A percentile compares a stretch with the other conserved stretches of the same genome.
phyloP scores from a whole-genome alignment of 805 yeast species.

The Spathaspora sp. region DNA sequence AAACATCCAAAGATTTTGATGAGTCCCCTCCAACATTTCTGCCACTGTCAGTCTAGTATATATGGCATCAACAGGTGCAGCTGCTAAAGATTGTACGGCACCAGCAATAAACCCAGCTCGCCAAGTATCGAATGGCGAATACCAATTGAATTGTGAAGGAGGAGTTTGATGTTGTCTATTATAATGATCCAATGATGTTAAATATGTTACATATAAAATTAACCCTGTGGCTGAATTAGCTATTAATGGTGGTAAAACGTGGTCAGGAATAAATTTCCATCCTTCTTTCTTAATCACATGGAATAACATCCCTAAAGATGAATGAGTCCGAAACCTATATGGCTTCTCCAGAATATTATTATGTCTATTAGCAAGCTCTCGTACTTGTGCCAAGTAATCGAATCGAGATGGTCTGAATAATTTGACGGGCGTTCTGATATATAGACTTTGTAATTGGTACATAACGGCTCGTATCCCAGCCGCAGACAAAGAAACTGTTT shows the following conservation, averaged over 20 bases:
- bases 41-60: constrained; percentile 76
- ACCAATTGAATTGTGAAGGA: constrained; percentile 13
- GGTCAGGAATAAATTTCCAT: constrained; percentile 82
- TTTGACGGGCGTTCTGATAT: constrained; percentile 78
- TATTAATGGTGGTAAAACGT: constrained; percentile 79
- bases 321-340: constrained; percentile 63
- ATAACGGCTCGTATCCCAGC: constrained; percentile 84
- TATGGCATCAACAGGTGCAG: constrained; percentile 92
- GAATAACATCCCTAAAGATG: constrained; percentile 69
- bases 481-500: constrained; percentile 70
- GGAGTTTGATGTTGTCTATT: constrained; percentile 13
- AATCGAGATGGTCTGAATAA: constrained; percentile 87
- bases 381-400: constrained; percentile 72
- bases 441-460: constrained; percentile 74
- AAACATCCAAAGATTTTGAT: constrained; percentile 74
- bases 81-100: constrained; percentile 79
- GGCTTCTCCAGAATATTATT: constrained; percentile 43
- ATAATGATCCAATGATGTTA: constrained; percentile 45
- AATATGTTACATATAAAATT: constrained; percentile 78
- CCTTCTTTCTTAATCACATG: constrained; percentile 75
- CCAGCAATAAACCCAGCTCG: constrained; percentile 87
- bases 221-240: constrained; percentile 90
- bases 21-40: constrained; percentile 64
- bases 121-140: constrained; percentile 52
- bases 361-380: constrained; percentile 48